phyloP scores from a whole-genome alignment of 208 protist genomes.

The Zelonia costaricensis region DNA sequence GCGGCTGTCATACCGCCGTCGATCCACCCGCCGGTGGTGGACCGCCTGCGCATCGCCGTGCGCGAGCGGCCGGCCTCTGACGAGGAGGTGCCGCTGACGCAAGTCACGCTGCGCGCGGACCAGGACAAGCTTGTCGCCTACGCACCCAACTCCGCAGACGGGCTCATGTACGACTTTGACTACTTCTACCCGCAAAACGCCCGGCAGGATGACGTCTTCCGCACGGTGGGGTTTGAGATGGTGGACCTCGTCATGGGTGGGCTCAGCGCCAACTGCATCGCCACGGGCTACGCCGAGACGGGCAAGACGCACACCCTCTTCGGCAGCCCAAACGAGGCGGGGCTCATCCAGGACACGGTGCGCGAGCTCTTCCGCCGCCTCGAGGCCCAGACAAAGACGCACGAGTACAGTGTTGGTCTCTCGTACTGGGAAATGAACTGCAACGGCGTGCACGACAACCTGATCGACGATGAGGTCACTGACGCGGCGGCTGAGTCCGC shows the following conservation, averaged over 20 bases:
- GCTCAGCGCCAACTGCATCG: conserved; percentile 77
- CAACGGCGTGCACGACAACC: conserved; percentile 72
- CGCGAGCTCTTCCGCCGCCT: conserved; percentile 76
- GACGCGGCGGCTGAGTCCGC: conserved; percentile 10
- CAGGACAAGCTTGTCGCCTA: conserved; percentile 86
- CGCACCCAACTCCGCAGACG: conserved; percentile 49
- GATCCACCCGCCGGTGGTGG: conserved; percentile 52
- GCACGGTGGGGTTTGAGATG: conserved; percentile 85
- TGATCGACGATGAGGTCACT: conserved; percentile 34
- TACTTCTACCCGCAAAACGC: conserved; percentile 83
- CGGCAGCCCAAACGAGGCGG: conserved; percentile 69
- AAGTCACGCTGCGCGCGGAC: conserved; percentile 61
- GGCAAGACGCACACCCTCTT: conserved; percentile 92
- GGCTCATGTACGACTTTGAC: conserved; percentile 91
- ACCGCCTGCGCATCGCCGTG: conserved; percentile 77
- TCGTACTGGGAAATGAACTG: conserved; percentile 90
- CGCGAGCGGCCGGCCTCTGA: conserved; percentile 74
- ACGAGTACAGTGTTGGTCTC: conserved; percentile 65
- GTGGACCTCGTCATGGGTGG: conserved; percentile 84
- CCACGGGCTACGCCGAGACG: conserved; percentile 67
- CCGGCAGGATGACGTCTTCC: conserved; percentile 75
- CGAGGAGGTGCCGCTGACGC: conserved; percentile 51
- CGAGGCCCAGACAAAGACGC: conserved; percentile 39
- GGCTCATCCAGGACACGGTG: conserved; percentile 87
- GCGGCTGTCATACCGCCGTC: conserved; percentile 2